These are phyloP conservation scores for Tuber indicum DNA, from an alignment of 495 filamentous ascomycete genomes.

Conservation along the genomic window DNA sequence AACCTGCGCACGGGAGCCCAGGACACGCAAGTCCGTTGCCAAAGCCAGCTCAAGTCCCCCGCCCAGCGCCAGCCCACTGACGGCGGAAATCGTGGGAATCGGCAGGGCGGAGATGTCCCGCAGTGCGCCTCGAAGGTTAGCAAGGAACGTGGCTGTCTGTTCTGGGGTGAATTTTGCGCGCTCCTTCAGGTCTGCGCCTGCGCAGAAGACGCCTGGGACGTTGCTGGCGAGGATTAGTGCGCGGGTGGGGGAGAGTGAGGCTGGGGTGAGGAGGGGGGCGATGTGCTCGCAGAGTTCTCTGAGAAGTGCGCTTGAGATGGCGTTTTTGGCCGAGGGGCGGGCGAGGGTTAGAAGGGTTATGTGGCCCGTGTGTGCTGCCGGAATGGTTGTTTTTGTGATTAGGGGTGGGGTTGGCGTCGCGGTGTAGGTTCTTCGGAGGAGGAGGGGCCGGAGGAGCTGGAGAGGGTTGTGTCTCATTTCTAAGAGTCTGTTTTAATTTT, in stretches of 20 bases:
- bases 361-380: constrained; percentile 71
- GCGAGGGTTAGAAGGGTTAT: constrained; percentile 85
- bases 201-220: constrained; percentile 76
- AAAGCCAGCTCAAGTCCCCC: constrained; percentile 89
- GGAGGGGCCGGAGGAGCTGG: constrained; percentile 9
- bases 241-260: constrained; percentile 56
- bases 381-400: constrained; percentile 63
- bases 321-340: constrained; percentile 76
- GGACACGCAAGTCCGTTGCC: constrained; percentile 75
- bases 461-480: not conserved
- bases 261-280: constrained; percentile 60
- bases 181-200: constrained; percentile 92
- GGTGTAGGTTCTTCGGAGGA: constrained; percentile 10
- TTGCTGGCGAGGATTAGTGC: constrained; percentile 73
- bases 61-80: constrained; percentile 74
- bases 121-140: constrained; percentile 65
- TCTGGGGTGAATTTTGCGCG: constrained; percentile 62
- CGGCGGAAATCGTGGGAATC: constrained; percentile 80
- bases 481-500: not conserved
- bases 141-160: constrained; percentile 72
- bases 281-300: constrained; percentile 63
- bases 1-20: constrained; percentile 64
- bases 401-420: constrained; percentile 44
- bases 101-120: constrained; percentile 60
- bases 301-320: constrained; percentile 74